Conservation (phyloP, 1,139 yeast species). For the Candida sanyaensis region DNA sequence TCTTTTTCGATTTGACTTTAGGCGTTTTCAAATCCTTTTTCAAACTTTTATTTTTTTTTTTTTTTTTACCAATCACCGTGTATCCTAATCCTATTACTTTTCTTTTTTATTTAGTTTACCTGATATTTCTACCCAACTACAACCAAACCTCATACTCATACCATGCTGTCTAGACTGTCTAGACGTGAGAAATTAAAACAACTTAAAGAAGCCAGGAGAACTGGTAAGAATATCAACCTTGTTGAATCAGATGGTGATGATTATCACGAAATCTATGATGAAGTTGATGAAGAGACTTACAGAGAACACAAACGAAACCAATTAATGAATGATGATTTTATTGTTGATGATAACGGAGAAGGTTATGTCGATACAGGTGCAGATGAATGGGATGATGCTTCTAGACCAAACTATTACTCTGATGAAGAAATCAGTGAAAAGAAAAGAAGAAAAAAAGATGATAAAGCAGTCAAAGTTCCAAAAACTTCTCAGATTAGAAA, state of each 20-base stretch:
- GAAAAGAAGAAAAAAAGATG: conserved; percentile 30
- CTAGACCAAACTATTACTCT: conserved; percentile 51
- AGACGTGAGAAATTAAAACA: conserved; percentile 39
- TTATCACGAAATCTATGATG: conserved; percentile 63
- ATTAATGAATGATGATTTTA: conserved; percentile 85
- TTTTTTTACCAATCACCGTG: conserved; percentile 3
- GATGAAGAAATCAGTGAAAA: conserved; percentile 46
- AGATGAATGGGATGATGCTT: conserved; percentile 77
- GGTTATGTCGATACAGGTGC: conserved; percentile 92
- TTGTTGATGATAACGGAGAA: conserved; percentile 89
- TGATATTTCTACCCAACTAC: not conserved
- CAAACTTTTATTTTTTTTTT: not conserved
- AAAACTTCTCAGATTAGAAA: conserved; percentile 53
- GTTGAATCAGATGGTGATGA: conserved; percentile 24
- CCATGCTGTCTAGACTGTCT: conserved; percentile 31
- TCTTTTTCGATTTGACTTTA: not conserved
- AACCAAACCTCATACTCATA: not conserved
- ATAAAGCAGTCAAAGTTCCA: conserved; percentile 44
- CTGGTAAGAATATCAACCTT: conserved; percentile 29
- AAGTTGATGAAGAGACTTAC: conserved; percentile 79
- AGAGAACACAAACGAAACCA: conserved; percentile 77
- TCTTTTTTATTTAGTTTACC: conserved; percentile 2
- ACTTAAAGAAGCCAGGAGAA: conserved; percentile 42
- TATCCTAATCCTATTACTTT: not conserved
- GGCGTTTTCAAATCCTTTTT: not conserved